These are phyloP conservation scores for Phalaenopsis aphrodite DNA, from an alignment of 106 monocot genomes.

Conservation along the genomic window DNA sequence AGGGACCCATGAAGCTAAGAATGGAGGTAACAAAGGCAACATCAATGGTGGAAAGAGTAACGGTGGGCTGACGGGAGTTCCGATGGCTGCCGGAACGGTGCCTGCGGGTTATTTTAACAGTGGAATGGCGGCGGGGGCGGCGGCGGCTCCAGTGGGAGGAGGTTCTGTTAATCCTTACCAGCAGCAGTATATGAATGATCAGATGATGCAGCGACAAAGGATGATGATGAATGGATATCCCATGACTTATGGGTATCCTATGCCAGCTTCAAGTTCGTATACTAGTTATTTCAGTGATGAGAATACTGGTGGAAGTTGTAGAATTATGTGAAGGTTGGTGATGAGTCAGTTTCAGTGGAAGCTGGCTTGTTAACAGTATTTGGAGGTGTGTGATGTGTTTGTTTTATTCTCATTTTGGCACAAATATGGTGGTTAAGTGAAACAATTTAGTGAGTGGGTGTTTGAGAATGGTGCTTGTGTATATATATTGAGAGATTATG, in stretches of 20 bases:
- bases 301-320: neutral
- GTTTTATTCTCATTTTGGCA: too few relatives aligned
- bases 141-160: neutral
- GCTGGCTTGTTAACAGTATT: neutral
- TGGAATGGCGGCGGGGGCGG: neutral
- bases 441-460: too few relatives aligned
- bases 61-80: neutral
- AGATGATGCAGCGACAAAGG: neutral
- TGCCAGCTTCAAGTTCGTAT: neutral
- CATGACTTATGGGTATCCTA: neutral
- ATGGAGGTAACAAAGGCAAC: neutral
- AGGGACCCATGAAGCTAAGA: too few relatives aligned
- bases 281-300: neutral
- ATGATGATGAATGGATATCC: conserved; percentile 1
- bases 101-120: too few relatives aligned
- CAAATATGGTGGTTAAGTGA: too few relatives aligned
- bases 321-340: neutral
- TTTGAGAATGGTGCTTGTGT: neutral
- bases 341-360: neutral
- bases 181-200: neutral
- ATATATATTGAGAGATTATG: neutral
- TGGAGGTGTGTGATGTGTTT: neutral
- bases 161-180: neutral
- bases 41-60: neutral
- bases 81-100: neutral